Evolutionary conservation across 352 stramenopile genomes (phyloP), one percentile per base, ranked within the genome.

Genomic region (Phytopythium cucurbitacearum): DNA sequence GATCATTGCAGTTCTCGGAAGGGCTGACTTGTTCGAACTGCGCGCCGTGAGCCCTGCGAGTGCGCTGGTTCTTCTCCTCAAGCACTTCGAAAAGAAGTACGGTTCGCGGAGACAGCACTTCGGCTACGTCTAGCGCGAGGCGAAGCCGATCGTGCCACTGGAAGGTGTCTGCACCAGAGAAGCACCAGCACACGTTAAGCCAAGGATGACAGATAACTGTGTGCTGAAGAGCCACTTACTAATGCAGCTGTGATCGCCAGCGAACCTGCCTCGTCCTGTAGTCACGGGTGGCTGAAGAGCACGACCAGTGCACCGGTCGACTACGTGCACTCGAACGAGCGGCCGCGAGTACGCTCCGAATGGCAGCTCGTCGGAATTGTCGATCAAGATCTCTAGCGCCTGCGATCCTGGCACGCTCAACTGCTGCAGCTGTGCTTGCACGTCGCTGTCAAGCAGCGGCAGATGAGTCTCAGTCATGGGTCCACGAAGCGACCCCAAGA

Each of bases 51-150:
- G 45, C 21, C 9, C 11, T n/a, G 5, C 38, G 48, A 8, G 1
- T 8, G 15, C 11, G 21, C 3, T 7, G 51, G 32, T 50, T 36
- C 33, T 72, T 70, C 3, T 38, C 21, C 38, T 87, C 69, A 10
- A 87, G 46, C 7, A 91, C 51, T 49, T 91, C 80, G 33, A 89
- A 67, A 7, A 91, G 52, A 16, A 91, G 10, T 11, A 83, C 46
- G 10, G 67, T 64, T 39, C 62, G 65, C 1, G 77, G 73, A 8
- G 64, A 69, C 0, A 86, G 11, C 15, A 80, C 71, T 0, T 70
- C 62, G 4, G 38, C 41, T 37, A 85, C 54, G 40, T 63, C 49
- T n/a, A 75, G 28, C 1, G 62, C 51, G 15, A 81, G 58, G 10
- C 40, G 36, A 5, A 84, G 54, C 32, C 63, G 16, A 66, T 84